Conservation (phyloP, 768 basidiomycete species). For the Steccherinum ochraceum region DNA sequence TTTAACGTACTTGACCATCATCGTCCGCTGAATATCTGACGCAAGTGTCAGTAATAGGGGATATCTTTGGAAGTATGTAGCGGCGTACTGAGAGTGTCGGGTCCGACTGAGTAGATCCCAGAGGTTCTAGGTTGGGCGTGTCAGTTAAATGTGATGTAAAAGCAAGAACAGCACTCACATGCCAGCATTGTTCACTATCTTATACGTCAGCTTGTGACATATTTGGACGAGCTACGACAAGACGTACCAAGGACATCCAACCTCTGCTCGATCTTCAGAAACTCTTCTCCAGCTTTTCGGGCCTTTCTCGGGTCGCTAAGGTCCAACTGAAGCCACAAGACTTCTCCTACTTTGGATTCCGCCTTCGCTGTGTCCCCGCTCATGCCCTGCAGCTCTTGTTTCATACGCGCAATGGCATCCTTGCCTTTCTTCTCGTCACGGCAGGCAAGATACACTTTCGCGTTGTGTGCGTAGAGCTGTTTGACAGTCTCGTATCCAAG, state of each 20-base stretch:
- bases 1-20: constrained; percentile 37
- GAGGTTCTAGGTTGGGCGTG: too few relatives aligned
- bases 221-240: neutral
- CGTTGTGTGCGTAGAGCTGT: constrained; percentile 45
- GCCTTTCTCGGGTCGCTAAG: constrained; percentile 32
- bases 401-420: constrained; percentile 41
- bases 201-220: constrained; percentile 14
- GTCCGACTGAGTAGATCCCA: neutral
- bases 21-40: constrained; percentile 33
- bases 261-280: constrained; percentile 32
- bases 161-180: neutral
- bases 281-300: constrained; percentile 28
- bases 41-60: constrained; percentile 7
- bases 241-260: constrained; percentile 38
- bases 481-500: constrained; percentile 47
- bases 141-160: neutral
- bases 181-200: constrained; percentile 48
- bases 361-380: neutral
- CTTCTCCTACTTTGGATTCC: neutral
- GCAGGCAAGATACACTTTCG: constrained; percentile 55
- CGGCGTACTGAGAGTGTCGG: neutral
- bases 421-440: constrained; percentile 40
- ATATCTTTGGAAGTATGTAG: constrained; percentile 4
- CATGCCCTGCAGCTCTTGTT: constrained; percentile 31
- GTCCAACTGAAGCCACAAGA: constrained; percentile 33